Evolutionary conservation across 2,329 filamentous ascomycete genomes (phyloP), one percentile per base, ranked within the genome.

Genomic region (Diaporthe citri): DNA sequence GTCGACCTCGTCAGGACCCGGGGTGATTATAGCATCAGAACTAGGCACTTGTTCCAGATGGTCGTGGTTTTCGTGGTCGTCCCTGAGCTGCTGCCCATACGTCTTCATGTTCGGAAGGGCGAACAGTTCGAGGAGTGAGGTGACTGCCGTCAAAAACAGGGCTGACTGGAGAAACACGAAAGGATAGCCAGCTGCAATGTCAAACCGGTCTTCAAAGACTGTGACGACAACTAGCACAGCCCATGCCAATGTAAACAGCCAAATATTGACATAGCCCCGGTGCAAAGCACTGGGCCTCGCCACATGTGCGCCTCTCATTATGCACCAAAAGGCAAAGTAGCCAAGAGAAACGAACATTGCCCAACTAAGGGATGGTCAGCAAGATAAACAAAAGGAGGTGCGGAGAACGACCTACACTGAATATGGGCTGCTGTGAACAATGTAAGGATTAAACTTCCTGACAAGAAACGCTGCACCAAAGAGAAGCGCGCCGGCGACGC

Each of bases 391-490:
- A 15, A 5, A 1, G 36, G 0, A 7, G 1, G 34, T 8, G n/a
- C 10, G 46, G 15, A n/a, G 48, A 20, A 25, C 3, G 9, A 6
- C 88, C 82, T 81, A 89, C 80, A 98, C 93, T 7, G 94, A 89
- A 82, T 97, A 98, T 64, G 92, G 89, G 79, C 94, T 97, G 84
- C 95, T 96, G 85, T 98, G 97, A n/a, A 97, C 87, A 79, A 98
- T 95, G 79, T 95, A 90, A 1, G 96, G 95, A 81, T 98, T 98
- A 81, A 96, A 86, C 83, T 97, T 97, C 51, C 90, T 90, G 56
- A 97, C 80, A 70, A 98, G 84, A 78, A 94, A 94, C 1, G 94
- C 93, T 25, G 95, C 87, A 0, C 91, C 94, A 34, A 97, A 83
- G 0, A 93, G 91, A n/a, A 93, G 85, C 0, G 88, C 92, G 1